Base-by-base conservation (phyloP, 495 filamentous ascomycete species). In the Cryomyces minteri region DNA sequence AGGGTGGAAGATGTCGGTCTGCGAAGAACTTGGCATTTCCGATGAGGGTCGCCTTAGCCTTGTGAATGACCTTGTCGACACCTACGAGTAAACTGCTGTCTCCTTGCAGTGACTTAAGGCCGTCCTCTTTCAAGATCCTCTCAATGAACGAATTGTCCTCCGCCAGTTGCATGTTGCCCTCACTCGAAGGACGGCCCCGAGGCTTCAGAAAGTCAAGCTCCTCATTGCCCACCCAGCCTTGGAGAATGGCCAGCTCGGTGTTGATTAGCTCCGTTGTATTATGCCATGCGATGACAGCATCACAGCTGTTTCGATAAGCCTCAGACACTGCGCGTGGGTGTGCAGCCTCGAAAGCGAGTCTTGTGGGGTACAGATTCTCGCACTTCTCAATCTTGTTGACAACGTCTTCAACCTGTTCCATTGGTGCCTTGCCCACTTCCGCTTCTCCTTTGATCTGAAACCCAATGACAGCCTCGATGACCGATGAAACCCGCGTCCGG, bases 251-350 rank as follows among this genome's bases (percentile, higher is more conserved):
- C 40, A 98, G 70, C 58, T 96, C 82, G 4, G 84, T 96, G 57
- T 88, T 94, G 67, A 98, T 96, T 53, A 96, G 77, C 56, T 88
- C 76, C n/a, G 88, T 96, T 38, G 88, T 94, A 59, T 95, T 96
- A 62, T 94, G 80, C 90, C 90, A 98, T 0, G 92, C 76, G 46
- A 93, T 79, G 45, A 98, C 74, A 31, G 90, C 77, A 49, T 88
- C 84, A 53, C 80, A 86, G 36, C 82, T 87, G 39, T 85, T 75
- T 41, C 69, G 65, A 58, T 84, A 96, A 28, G 77, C 70, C 4
- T 72, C 67, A 5, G 87, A 92, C 6, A 73, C 79, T 18, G 78
- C 76, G 38, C 78, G 67, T 10, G 82, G 79, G 52, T 94, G 76
- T 10, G 77, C 80, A 11, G 56, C 54, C 51, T 80, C 76, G 52